Base-by-base conservation (phyloP, 495 filamentous ascomycete species). In the Penicillium coprophilum region DNA sequence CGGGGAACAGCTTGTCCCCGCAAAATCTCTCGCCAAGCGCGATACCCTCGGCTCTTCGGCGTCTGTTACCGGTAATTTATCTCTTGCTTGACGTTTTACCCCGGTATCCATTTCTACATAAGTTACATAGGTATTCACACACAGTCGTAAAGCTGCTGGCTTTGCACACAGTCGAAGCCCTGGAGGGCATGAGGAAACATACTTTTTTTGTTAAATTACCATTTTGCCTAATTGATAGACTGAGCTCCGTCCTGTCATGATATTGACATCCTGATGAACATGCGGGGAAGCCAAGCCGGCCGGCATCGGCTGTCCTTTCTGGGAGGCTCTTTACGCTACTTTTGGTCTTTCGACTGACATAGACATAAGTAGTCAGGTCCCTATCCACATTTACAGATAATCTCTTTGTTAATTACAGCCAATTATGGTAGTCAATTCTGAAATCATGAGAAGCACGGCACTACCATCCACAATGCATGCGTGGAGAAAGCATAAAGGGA, bases 401-500 rank as follows among this genome's bases (percentile, higher is more conserved):
- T 8, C 12, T 31, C 17, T 9, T 27, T 21, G 7, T 2, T 20
- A 36, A 6, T 10, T 44, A 44, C 13, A 36, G 7, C 4, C 30
- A 36, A 6, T 10, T 44, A 44, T 7, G 27, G 1, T 4, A 24
- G 27, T 13, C 24, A 17, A 46, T 17, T 17, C 2, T 46, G 24
- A 46, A 27, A 28, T 8, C 0, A 46, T 55, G 52, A 8, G 20
- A 7, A 30, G 6, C 20, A 7, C 15, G 23, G 1, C 15, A 24
- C 52, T 39, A 1, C 61, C 62, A 5, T 21, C 51, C 11, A 58
- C 47, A 2, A 64, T 64, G 62, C 50, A 61, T 53, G 62, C 62
- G 24, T 64, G 62, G 62, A 57, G 62, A 19, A 64, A 64, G 58
- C 62, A 64, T 44, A 64, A 64, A 36, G 62, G 62, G 3, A 61